Conservation (phyloP, 1,284 basidiomycete species). For the Lignosus rhinocerotis region DNA sequence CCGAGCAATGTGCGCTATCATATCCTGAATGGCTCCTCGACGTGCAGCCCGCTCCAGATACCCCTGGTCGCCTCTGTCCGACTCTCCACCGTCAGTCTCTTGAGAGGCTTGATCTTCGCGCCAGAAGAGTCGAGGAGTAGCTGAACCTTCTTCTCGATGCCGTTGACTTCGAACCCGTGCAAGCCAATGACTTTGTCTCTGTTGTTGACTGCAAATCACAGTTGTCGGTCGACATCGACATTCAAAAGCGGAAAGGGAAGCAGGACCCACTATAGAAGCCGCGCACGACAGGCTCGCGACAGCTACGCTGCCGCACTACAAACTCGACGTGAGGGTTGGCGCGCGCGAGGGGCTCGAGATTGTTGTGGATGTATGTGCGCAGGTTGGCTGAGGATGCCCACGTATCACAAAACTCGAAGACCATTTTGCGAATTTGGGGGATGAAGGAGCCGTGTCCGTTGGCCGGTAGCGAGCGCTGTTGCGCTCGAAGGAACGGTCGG, state of each 20-base stretch:
- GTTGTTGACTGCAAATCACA: slow-evolving; percentile 58
- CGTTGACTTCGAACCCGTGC: slow-evolving; percentile 69
- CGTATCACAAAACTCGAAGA: slow-evolving; percentile 82
- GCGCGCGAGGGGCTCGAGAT: slow-evolving; percentile 63
- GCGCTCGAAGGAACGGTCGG: slow-evolving; percentile 53
- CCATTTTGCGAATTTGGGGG: slow-evolving; percentile 76
- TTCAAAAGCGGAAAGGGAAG: background rate
- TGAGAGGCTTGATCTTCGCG: slow-evolving; percentile 73
- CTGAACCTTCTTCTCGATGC: slow-evolving; percentile 72
- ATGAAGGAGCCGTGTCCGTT: slow-evolving; percentile 74
- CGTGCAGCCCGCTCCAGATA: slow-evolving; percentile 84
- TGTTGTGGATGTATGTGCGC: slow-evolving; percentile 65
- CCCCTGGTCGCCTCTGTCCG: slow-evolving; percentile 78
- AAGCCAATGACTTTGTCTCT: slow-evolving; percentile 80
- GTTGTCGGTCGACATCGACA: slow-evolving; percentile 13
- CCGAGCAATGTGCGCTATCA: slow-evolving; percentile 21
- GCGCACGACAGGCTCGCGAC: slow-evolving; percentile 72
- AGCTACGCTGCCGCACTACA: slow-evolving; percentile 72
- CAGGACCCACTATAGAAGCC: slow-evolving; percentile 68
- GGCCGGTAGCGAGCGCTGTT: slow-evolving; percentile 58
- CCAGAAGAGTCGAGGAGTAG: slow-evolving; percentile 79
- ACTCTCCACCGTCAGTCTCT: slow-evolving; percentile 60
- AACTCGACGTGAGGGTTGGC: slow-evolving; percentile 80
- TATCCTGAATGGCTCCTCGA: slow-evolving; percentile 52
- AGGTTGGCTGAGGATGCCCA: slow-evolving; percentile 75